Evolutionary conservation across 1,284 basidiomycete species (phyloP), one percentile per base, ranked within the genome.

Genomic region (Flammula alnicola): DNA sequence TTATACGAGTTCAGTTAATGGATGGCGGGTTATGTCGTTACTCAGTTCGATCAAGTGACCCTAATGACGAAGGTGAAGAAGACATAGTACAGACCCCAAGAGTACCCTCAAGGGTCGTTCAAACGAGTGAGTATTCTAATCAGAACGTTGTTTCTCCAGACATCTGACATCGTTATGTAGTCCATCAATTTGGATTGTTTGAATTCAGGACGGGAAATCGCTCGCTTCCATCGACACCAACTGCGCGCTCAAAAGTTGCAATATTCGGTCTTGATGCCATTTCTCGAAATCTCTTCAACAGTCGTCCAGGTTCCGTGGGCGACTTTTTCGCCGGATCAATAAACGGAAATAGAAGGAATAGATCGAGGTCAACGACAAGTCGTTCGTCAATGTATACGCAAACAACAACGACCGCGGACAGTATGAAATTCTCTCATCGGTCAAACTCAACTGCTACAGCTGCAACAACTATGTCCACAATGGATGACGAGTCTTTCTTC

Each of bases 231-330:
- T 81, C 84, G 1, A 95, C 93, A 0, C 93, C 93, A 1, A 90
- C 88, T 0, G 79, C 82, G 11, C 84, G 87, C 37, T 86, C 90
- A 3, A 84, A 88, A 54, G 88, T 85, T 1, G 84, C 87, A 11
- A 90, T 92, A 49, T 91, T 95, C 61, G 84, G 88, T 23, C 75
- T 95, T 39, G 93, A 95, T 61, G 86, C 83, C 11, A 86, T 95
- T 59, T 93, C 91, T 16, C 78, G 88, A 43, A 88, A 87, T 63
- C 73, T 92, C 22, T 90, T 91, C 66, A 82, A 78, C 55, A 64
- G 79, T 3, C 78, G 81, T 6, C 78, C 85, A 32, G 81, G 78
- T 10, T 80, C 79, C 9, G 83, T 81, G 70, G 78, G 78, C 33
- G 88, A 91, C 54, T 74, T 89, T 47, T 89, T 91, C 59, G 78